Conservation (phyloP, 2,329 filamentous ascomycete genomes). For the Neonectria hederae region DNA sequence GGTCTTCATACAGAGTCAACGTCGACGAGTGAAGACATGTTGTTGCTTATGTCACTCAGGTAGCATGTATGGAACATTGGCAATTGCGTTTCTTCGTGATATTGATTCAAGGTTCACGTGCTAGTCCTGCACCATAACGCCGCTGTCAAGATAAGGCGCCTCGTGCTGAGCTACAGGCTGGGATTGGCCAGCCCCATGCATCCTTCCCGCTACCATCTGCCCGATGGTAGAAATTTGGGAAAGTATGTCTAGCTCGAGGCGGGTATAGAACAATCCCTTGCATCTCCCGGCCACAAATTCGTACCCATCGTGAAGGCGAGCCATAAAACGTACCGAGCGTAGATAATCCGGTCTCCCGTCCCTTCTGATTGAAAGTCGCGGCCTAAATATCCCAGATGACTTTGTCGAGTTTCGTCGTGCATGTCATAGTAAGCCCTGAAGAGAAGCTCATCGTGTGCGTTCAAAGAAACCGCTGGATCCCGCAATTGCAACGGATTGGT, state of each 20-base stretch:
- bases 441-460: conserved; percentile 72
- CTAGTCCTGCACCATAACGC: conserved; percentile 40
- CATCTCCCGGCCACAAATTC: conserved; percentile 3
- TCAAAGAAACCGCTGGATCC: conserved; percentile 91
- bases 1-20: too few relatives aligned
- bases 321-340: conserved; percentile 3
- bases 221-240: conserved; percentile 5
- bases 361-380: conserved; percentile 7
- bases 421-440: neutral
- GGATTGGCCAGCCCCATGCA: conserved; percentile 13
- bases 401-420: neutral
- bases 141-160: conserved; percentile 33
- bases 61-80: neutral
- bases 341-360: conserved; percentile 4
- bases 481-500: conserved; percentile 92
- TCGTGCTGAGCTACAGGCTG: conserved; percentile 11
- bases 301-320: conserved; percentile 9
- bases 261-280: conserved; percentile 1
- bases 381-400: neutral
- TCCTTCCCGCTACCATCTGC: neutral
- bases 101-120: conserved; percentile 39
- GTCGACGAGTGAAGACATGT: neutral
- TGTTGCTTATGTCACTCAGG: neutral
- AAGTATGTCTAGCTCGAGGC: conserved; percentile 1
- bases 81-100: conserved; percentile 22